Evolutionary conservation across 208 protist genomes (phyloP).

Genomic region (Naegleria lovaniensis): DNA sequence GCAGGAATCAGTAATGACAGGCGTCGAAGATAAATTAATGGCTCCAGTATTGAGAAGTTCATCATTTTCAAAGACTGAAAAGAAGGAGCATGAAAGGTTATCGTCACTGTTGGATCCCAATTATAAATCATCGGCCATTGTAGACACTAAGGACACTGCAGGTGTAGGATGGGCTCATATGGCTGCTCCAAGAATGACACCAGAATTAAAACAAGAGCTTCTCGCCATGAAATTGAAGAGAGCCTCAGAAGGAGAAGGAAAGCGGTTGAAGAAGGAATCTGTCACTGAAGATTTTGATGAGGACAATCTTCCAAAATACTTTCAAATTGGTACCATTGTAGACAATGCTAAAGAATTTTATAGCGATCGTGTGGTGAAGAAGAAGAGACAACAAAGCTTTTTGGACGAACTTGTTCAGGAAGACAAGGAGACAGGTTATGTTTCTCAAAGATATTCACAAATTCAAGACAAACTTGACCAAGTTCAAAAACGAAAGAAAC

Average conservation of each 20-base stretch:
- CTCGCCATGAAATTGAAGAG: not conserved
- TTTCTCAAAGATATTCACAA: not conserved
- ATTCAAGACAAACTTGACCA: not conserved
- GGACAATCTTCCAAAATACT: not conserved
- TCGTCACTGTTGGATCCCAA: not conserved
- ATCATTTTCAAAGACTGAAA: not conserved
- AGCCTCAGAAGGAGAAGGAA: not conserved
- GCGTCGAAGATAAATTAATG: not conserved
- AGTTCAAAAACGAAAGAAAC: not conserved
- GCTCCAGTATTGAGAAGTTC: not conserved
- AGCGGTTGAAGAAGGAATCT: not conserved
- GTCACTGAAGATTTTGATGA: not conserved
- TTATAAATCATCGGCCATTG: not conserved
- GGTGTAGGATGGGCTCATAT: not conserved
- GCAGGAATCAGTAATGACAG: not conserved
- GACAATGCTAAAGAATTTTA: not conserved
- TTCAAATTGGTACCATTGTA: slow-evolving; percentile 10
- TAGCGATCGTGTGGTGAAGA: not conserved
- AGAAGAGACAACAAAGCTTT: not conserved
- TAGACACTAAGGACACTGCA: not conserved
- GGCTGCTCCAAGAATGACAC: not conserved
- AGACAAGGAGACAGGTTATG: not conserved
- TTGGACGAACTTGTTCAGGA: not conserved
- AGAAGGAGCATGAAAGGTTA: not conserved
- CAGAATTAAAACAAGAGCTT: not conserved